Base-by-base conservation (phyloP, 805 yeast genomes). In the Candida loeiensis region DNA sequence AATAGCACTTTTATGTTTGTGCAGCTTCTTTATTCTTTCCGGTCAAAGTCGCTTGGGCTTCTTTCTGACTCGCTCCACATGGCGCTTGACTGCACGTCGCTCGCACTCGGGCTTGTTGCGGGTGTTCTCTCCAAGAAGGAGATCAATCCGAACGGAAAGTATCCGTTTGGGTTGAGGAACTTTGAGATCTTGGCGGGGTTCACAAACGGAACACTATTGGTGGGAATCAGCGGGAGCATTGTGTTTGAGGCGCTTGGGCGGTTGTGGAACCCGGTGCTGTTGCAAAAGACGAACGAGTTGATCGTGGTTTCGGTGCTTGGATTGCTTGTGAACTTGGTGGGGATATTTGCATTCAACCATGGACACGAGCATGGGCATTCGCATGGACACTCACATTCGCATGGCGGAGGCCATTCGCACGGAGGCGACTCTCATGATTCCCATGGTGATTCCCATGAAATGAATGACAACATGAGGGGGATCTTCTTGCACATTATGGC, bases 181-280 rank as follows among this genome's bases (percentile, higher is more conserved):
- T 79, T 93, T 35, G 98, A 90, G 58, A 89, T 95, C 2, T 69
- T 93, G 40, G 93, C 97, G 0, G 99, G 99, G 0, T 93, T 93
- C 54, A 85, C 98, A 3, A 93, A 93, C 59, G 99, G 96, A 3
- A 83, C 95, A 6, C 62, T 93, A 37, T 68, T 93, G 31, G 61
- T 95, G 17, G 96, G 95, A 2, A 91, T 93, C 34, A 90, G 93
- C 17, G 82, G 84, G 17, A 93, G 95, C 14, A 89, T 93, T 33
- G 73, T 85, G 17, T 80, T 86, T 46, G 96, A 93, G 59, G 93
- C 97, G 0, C 50, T 87, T 19, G 91, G 88, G 39, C 74, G 99
- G 45, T 70, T 93, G 20, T 71, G 79, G 34, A 73, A 80, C 48
- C 98, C 98, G 0, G 84, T 89, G 1, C 74, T 70, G 40, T 64